phyloP scores from a whole-genome alignment of 805 yeast species.

The Jamesozyma jinghongensis region DNA sequence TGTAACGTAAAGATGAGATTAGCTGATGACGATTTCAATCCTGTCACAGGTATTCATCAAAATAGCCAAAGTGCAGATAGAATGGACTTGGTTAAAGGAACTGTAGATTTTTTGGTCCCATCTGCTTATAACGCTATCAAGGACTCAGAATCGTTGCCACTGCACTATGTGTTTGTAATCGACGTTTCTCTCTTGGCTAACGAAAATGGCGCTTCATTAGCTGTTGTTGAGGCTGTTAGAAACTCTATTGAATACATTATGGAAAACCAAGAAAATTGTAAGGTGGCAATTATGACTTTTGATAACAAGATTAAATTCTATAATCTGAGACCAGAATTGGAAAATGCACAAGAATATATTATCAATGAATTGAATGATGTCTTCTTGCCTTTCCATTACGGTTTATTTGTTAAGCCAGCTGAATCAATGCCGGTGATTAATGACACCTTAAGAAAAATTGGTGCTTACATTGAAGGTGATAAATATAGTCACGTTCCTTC shows the following conservation, averaged over 20 bases:
- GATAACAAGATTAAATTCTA: slow-evolving; percentile 67
- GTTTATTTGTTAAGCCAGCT: slow-evolving; percentile 71
- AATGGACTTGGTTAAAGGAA: slow-evolving; percentile 66
- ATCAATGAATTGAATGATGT: slow-evolving; percentile 50
- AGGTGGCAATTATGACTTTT: slow-evolving; percentile 65
- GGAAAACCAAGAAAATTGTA: slow-evolving; percentile 34
- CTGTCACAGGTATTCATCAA: slow-evolving; percentile 50
- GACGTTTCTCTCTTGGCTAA: slow-evolving; percentile 59
- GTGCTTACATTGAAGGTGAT: slow-evolving; percentile 30
- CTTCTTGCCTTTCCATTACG: slow-evolving; percentile 70
- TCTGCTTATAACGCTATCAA: slow-evolving; percentile 50
- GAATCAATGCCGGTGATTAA: slow-evolving; percentile 58
- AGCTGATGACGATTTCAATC: slow-evolving; percentile 57
- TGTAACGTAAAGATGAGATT: slow-evolving; percentile 69
- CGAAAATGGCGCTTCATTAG: slow-evolving; percentile 43
- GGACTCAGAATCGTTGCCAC: slow-evolving; percentile 35
- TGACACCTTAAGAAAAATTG: slow-evolving; percentile 47
- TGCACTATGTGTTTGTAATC: slow-evolving; percentile 64
- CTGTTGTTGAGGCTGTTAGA: slow-evolving; percentile 64
- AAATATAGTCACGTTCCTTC: slow-evolving; percentile 33
- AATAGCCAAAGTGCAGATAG: slow-evolving; percentile 44
- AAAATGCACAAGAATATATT: slow-evolving; percentile 48
- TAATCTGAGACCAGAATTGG: slow-evolving; percentile 49
- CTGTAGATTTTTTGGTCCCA: slow-evolving; percentile 79
- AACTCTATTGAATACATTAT: slow-evolving; percentile 36